Conservation (phyloP, 148 eudicot species). For the Chenopodium formosanum region DNA sequence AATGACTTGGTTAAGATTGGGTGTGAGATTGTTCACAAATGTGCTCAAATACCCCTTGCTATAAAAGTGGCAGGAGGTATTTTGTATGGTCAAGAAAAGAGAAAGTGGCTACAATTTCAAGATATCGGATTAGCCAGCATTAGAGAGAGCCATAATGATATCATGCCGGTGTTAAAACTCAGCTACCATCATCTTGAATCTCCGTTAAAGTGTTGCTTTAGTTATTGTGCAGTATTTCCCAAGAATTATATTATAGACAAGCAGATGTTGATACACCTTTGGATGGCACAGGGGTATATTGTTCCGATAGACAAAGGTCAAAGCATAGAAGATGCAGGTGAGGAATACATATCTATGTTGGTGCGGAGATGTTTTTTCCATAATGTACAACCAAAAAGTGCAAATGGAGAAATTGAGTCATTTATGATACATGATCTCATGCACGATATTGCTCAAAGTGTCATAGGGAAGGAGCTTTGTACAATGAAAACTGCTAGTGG, state of each 20-base stretch:
- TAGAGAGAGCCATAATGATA: no score
- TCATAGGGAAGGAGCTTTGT: neutral
- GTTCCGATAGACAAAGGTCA: constrained; percentile 7
- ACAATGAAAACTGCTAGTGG: neutral
- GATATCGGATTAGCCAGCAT: no score
- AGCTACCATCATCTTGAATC: no score
- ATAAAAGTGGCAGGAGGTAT: no score
- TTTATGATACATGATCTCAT: constrained; percentile 9
- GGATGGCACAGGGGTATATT: constrained; percentile 25
- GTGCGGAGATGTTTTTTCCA: constrained; percentile 22
- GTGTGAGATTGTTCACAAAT: no score
- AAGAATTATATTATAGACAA: constrained; percentile 2
- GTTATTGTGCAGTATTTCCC: constrained; percentile 10
- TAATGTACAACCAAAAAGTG: neutral
- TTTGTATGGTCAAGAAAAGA: no score
- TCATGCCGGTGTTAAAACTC: no score
- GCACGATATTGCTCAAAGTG: constrained; percentile 10
- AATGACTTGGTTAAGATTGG: no score
- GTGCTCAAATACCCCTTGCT: no score
- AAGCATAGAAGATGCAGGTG: constrained; percentile 14
- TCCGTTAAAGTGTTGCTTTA: constrained; percentile 7
- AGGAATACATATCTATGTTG: no score
- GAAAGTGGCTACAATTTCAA: no score
- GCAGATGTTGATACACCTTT: constrained; percentile 2
- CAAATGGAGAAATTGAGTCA: neutral